Evolutionary conservation across 2,329 filamentous ascomycete species (phyloP).

Genomic region (Lasiodiplodia sp.): DNA sequence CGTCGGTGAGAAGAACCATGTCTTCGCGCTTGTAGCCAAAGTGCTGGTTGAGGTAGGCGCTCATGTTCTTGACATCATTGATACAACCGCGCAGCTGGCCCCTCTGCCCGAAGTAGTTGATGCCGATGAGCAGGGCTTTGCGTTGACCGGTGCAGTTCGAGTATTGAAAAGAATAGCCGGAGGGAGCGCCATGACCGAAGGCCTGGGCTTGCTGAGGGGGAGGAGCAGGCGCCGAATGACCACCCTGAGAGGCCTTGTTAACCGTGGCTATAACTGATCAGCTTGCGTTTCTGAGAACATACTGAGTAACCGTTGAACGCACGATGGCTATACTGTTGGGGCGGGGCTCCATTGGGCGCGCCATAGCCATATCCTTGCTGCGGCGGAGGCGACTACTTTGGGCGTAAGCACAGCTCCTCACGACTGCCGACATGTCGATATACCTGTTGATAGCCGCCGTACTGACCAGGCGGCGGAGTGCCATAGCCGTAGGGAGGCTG

Average conservation of each 20-base stretch:
- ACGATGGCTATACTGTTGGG: constrained; percentile 19
- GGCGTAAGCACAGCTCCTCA: constrained; percentile 36
- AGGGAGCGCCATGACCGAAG: constrained; percentile 74
- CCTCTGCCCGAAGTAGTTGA: constrained; percentile 95
- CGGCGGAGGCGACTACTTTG: constrained; percentile 42
- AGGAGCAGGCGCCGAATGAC: constrained; percentile 65
- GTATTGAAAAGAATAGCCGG: constrained; percentile 85
- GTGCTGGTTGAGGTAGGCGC: constrained; percentile 82
- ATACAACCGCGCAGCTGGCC: constrained; percentile 93
- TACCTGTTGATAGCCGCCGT: constrained; percentile 52
- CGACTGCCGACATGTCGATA: constrained; percentile 36
- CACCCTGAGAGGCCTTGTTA: constrained; percentile 53
- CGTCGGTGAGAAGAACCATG: constrained; percentile 96
- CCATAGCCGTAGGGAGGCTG: constrained; percentile 50
- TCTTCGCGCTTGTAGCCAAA: constrained; percentile 95
- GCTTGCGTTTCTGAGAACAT: constrained; percentile 41
- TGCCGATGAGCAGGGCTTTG: constrained; percentile 90
- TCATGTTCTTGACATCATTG: constrained; percentile 98
- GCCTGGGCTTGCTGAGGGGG: constrained; percentile 65
- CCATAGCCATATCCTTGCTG: constrained; percentile 37
- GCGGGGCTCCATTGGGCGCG: constrained; percentile 11
- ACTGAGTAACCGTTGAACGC: constrained; percentile 41
- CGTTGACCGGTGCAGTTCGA: constrained; percentile 87
- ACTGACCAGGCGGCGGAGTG: constrained; percentile 52
- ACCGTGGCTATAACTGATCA: constrained; percentile 46